These are phyloP conservation scores for Pythium periplocum DNA, from an alignment of 352 stramenopile genomes.

Conservation along the genomic window DNA sequence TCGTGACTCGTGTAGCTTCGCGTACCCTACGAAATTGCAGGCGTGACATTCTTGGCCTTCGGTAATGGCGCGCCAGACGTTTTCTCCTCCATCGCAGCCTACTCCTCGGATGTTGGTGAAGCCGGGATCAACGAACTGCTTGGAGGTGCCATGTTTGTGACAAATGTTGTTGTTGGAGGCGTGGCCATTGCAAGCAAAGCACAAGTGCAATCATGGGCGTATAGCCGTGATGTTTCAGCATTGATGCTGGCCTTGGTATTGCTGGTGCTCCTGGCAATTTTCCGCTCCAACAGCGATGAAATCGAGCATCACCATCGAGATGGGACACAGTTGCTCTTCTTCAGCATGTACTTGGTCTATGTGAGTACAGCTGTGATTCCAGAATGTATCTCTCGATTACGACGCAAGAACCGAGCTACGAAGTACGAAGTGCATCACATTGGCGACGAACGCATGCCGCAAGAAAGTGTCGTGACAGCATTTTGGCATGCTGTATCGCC, in stretches of 20 bases:
- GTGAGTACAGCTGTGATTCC: slow-evolving; percentile 54
- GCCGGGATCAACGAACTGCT: slow-evolving; percentile 92
- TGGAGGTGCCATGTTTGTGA: slow-evolving; percentile 95
- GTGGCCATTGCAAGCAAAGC: slow-evolving; percentile 76
- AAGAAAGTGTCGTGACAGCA: slow-evolving; percentile 41
- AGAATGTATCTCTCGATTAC: slow-evolving; percentile 35
- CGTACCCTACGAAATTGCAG: slow-evolving; percentile 89
- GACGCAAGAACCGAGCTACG: too few species aligned
- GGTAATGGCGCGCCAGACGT: slow-evolving; percentile 98
- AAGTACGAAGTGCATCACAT: neutral
- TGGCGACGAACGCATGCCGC: neutral
- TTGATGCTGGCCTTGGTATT: slow-evolving; percentile 44
- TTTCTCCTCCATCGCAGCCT: slow-evolving; percentile 88
- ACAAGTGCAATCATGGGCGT: slow-evolving; percentile 56
- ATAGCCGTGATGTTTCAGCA: slow-evolving; percentile 60
- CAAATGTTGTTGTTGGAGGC: slow-evolving; percentile 87
- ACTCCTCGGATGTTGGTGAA: slow-evolving; percentile 60
- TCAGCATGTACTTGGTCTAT: slow-evolving; percentile 50
- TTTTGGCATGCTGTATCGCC: slow-evolving; percentile 75
- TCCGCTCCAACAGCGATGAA: slow-evolving; percentile 1
- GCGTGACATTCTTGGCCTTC: slow-evolving; percentile 97
- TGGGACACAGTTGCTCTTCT: slow-evolving; percentile 35
- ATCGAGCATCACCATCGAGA: slow-evolving; percentile 7
- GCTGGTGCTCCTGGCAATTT: slow-evolving; percentile 29
- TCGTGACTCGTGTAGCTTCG: slow-evolving; percentile 33